Evolutionary conservation across 2,329 filamentous ascomycete genomes (phyloP).

Genomic region (Macrophomina tecta): DNA sequence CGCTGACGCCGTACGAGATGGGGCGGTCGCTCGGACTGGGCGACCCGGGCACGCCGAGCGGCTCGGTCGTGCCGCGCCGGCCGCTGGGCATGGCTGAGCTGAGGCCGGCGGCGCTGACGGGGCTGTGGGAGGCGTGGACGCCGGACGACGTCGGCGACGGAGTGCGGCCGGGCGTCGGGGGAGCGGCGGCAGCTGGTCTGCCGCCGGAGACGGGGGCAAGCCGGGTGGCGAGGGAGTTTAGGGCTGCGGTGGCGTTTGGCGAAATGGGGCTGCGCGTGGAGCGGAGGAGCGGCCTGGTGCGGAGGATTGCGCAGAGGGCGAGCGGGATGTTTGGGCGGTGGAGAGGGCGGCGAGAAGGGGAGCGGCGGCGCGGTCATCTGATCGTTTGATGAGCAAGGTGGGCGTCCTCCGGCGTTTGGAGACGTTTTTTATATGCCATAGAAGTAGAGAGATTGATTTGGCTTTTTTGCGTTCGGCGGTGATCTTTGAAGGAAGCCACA

Average conservation of each 20-base stretch:
- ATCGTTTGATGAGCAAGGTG: too few species aligned
- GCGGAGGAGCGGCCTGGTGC: background rate
- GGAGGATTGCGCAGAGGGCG: background rate
- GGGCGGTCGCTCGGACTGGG: background rate
- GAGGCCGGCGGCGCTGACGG: background rate
- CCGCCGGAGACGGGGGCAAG: background rate
- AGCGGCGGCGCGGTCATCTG: too few species aligned
- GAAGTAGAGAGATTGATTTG: too few species aligned
- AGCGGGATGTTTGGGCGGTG: background rate
- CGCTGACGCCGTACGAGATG: constrained; percentile 13
- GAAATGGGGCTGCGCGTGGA: background rate
- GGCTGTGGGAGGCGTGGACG: background rate
- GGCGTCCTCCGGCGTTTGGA: too few species aligned
- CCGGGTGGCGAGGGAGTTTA: background rate
- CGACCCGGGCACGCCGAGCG: background rate
- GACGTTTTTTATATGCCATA: too few species aligned
- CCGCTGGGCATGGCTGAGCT: background rate
- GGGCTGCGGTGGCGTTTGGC: background rate
- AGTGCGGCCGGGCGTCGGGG: background rate
- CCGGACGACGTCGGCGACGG: background rate
- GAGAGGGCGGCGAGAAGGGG: background rate
- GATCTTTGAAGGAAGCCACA: too few species aligned
- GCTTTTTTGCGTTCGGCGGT: too few species aligned
- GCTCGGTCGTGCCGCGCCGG: background rate
- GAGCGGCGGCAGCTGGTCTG: background rate